Evolutionary conservation across 352 stramenopile genomes (phyloP), one percentile per base, ranked within the genome.

Genomic region (Pythium apleroticum): DNA sequence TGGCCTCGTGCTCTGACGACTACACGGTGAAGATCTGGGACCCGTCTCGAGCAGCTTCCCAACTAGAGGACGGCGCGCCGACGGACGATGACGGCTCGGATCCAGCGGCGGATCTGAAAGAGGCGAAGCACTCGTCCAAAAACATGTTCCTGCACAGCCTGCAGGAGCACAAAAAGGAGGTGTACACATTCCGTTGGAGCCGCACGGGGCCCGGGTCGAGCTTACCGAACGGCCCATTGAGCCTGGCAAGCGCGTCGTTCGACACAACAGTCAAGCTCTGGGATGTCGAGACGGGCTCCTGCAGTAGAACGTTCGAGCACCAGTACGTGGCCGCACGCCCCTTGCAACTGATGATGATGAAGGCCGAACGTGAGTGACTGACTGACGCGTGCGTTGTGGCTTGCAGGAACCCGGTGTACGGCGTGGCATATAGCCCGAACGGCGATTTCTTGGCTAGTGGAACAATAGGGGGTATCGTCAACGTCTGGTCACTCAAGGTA

Each of bases 1-100:
- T 99, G 27, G 97, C 97, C 7, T 98, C 92, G 39, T 99, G 97
- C 74, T 99, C 96, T 2, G 97, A 99, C 70, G 97, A 99, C 79
- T 97, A 90, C 68, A 98, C 97, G 25, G 96, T 98, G 43, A 99
- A 99, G 78, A 90, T 99, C 11, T 99, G 96, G 96, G 91, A 98
- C 69, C 84, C 84, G 9, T 75, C 73, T 19, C 80, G 50, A 41
- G 56, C 41, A 10, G 56, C 56, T 7, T 48, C 60, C 1, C 56
- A 60, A 15, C 43, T 5, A 1, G 57, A 69, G 30, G 69, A 69
- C 37, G 66, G 66, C 11, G 39, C 35, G 2, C n/a, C 59, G 31
- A 63, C 15, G 25, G 61, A 68, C 2, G 66, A 66, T 19, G 56
- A 68, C 30, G 54, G 48, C 4, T 58, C 56, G n/a, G 68, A 60